phyloP scores from a whole-genome alignment of 305 asterid species.

The Solanum hybrid region DNA sequence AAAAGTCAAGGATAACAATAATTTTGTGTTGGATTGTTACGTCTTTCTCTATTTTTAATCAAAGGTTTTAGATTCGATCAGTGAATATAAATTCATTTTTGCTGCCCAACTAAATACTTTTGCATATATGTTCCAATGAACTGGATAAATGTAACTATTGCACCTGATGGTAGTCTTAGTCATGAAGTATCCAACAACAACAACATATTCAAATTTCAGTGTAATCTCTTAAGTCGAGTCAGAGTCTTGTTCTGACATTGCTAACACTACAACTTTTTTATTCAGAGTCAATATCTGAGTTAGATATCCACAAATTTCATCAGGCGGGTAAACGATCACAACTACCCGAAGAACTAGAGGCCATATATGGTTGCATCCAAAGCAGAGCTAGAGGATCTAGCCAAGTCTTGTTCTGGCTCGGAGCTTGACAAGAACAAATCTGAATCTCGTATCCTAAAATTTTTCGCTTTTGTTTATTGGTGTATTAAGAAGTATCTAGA shows the following conservation, averaged over 20 bases:
- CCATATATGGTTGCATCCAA: not conserved
- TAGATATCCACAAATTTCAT: not conserved
- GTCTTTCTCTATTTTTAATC: fast-evolving
- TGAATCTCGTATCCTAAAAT: no score
- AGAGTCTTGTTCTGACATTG: conserved; percentile 7
- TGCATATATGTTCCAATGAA: not conserved
- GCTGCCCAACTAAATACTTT: not conserved
- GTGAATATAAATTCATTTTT: not conserved
- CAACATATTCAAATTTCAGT: not conserved
- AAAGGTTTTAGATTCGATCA: not conserved
- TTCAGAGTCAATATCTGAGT: conserved; percentile 29
- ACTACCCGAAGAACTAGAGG: conserved; percentile 34
- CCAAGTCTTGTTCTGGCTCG: not conserved
- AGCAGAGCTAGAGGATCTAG: not conserved
- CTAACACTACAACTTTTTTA: conserved; percentile 59
- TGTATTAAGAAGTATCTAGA: no score
- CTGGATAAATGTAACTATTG: not conserved
- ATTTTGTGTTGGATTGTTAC: not conserved
- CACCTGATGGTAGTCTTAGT: not conserved
- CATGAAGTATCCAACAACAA: not conserved
- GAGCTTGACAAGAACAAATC: not conserved
- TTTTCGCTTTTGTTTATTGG: no score
- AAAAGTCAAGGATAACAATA: not conserved
- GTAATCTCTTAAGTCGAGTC: not conserved
- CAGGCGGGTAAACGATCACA: not conserved